Evolutionary conservation across 305 asterid genomes (phyloP).

Genomic region (Ajuga reptans): DNA sequence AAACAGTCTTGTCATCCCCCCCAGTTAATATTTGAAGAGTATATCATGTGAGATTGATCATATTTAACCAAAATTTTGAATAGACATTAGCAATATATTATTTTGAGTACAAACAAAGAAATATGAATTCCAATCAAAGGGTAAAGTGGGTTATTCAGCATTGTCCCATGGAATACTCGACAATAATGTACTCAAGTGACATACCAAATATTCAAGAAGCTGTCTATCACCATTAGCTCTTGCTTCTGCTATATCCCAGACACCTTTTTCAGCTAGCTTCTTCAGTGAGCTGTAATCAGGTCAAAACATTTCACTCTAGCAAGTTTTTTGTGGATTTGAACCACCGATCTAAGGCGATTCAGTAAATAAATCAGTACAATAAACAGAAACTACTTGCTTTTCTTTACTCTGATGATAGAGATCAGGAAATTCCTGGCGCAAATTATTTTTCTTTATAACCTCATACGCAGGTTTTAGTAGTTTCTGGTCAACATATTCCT

Average conservation of each 20-base stretch:
- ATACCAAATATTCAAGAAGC: conserved; percentile 81
- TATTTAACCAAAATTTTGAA: conserved; percentile 9
- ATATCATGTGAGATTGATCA: neutral
- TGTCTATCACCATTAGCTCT: conserved; percentile 57
- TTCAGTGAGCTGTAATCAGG: conserved; percentile 60
- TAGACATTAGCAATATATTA: neutral
- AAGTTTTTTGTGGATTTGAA: neutral
- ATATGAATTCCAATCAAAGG: neutral
- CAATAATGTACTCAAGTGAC: conserved; percentile 27
- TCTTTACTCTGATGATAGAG: conserved; percentile 75
- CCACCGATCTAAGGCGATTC: neutral
- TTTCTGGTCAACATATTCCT: conserved; percentile 51
- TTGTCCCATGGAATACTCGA: neutral
- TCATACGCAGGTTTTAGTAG: conserved; percentile 44
- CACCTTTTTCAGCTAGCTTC: conserved; percentile 91
- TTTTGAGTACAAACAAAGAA: neutral
- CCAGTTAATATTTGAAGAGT: neutral
- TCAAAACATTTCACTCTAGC: conserved; percentile 7
- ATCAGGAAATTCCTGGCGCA: conserved; percentile 75
- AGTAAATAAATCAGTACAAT: neutral
- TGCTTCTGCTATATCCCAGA: conserved; percentile 90
- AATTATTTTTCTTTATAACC: conserved; percentile 56
- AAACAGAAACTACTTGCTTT: conserved; percentile 48
- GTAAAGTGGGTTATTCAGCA: neutral
- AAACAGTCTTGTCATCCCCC: neutral